Percentiles rank a stretch among this genome's conserved stretches.
Conservation (phyloP, 768 basidiomycete species). For the Mycena leptocephala region DNA sequence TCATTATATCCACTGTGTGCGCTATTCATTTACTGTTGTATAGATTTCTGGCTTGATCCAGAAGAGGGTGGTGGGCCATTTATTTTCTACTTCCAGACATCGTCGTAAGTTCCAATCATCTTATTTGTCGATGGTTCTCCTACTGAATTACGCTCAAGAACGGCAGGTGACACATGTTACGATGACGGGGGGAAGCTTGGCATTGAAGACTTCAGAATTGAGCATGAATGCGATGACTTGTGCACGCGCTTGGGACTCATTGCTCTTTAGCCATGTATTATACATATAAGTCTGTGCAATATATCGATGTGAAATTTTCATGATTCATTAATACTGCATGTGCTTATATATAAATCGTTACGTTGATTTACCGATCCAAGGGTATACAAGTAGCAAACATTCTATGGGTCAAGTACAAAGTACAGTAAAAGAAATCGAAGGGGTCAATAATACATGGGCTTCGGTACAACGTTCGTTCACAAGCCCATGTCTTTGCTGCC, state of each 20-base stretch:
- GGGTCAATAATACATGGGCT: background rate
- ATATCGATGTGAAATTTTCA: too few species aligned
- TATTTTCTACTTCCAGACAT: background rate
- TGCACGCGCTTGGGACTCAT: too few species aligned
- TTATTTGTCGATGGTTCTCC: too few species aligned
- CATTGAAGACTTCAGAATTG: too few species aligned
- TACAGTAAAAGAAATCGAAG: background rate
- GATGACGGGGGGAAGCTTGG: too few species aligned
- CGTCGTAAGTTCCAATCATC: background rate
- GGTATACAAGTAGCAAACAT: too few species aligned
- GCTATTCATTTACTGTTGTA: background rate
- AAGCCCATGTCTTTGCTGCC: background rate
- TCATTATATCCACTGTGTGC: background rate
- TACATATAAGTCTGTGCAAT: too few species aligned
- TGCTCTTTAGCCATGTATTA: too few species aligned
- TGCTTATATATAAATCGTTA: background rate
- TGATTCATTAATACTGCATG: background rate
- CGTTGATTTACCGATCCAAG: too few species aligned
- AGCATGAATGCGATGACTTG: too few species aligned
- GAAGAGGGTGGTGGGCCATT: background rate
- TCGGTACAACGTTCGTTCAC: background rate
- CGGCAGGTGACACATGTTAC: too few species aligned
- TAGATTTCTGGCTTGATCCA: background rate
- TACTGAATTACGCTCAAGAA: too few species aligned
- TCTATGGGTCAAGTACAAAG: background rate